phyloP scores from a whole-genome alignment of 2,329 filamentous ascomycete species.

The Balansia obtecta region DNA sequence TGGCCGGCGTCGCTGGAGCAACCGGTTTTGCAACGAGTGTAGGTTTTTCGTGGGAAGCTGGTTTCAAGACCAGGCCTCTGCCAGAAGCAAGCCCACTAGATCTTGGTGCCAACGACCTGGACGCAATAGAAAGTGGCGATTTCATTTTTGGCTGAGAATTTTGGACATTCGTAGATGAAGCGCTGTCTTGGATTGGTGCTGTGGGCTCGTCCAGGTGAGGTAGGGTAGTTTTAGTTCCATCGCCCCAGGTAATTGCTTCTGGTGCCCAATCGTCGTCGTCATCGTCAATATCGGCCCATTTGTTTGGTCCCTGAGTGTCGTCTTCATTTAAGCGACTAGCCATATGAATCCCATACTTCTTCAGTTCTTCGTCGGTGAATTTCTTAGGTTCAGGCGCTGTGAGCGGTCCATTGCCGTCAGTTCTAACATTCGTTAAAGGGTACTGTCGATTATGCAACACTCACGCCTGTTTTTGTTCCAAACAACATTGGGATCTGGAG shows the following conservation, averaged over 20 bases:
- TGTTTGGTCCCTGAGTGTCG: constrained; percentile 60
- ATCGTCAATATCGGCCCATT: constrained; percentile 85
- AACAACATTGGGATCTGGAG: constrained; percentile 61
- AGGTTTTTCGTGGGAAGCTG: constrained; percentile 52
- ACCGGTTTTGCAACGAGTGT: constrained; percentile 63
- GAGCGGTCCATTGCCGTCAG: constrained; percentile 32
- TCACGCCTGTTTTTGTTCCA: constrained; percentile 85
- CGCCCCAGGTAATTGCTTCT: constrained; percentile 77
- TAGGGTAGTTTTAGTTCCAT: constrained; percentile 71
- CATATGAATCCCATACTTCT: constrained; percentile 78
- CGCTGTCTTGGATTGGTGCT: constrained; percentile 15
- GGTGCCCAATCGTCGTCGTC: constrained; percentile 82
- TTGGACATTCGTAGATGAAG: constrained; percentile 11
- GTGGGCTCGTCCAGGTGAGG: constrained; percentile 45
- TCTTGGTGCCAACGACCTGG: constrained; percentile 29
- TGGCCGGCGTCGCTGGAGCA: constrained; percentile 54
- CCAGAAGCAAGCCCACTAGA: constrained; percentile 36
- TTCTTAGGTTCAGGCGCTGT: constrained; percentile 64
- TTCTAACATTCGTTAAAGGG: background rate
- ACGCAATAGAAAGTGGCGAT: constrained; percentile 27
- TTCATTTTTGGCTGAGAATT: constrained; percentile 28
- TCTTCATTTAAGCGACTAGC: constrained; percentile 67
- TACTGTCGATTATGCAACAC: constrained; percentile 18
- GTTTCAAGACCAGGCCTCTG: constrained; percentile 54
- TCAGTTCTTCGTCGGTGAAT: constrained; percentile 76